These are phyloP conservation scores for Ophiocordyceps unilateralis DNA, from an alignment of 2,329 filamentous ascomycete species.

Conservation along the genomic window DNA sequence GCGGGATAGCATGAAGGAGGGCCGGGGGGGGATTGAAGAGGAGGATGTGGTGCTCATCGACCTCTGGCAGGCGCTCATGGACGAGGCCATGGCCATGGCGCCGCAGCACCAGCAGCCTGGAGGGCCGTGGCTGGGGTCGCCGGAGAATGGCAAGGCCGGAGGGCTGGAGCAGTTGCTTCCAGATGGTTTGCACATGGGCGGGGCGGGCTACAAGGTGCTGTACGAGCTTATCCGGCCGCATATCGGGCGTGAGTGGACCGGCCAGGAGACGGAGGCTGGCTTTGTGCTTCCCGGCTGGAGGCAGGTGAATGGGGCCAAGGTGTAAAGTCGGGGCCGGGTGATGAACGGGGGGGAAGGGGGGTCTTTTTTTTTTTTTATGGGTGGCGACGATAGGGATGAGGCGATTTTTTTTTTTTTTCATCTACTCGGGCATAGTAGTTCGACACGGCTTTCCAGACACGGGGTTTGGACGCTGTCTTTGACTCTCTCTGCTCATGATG, in stretches of 20 bases:
- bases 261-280: constrained; percentile 15
- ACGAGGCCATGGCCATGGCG: constrained; percentile 41
- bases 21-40: constrained; percentile 49
- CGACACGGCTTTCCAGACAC: too few relatives aligned
- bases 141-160: constrained; percentile 29
- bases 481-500: too few relatives aligned
- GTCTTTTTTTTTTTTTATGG: too few relatives aligned
- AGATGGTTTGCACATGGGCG: constrained; percentile 40
- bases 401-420: too few relatives aligned
- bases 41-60: constrained; percentile 57
- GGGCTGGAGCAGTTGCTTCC: constrained; percentile 33
- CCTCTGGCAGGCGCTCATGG: constrained; percentile 65
- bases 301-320: too few relatives aligned
- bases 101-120: constrained; percentile 36
- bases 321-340: background rate
- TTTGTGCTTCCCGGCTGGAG: constrained; percentile 34
- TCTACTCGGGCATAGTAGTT: too few relatives aligned
- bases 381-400: too few relatives aligned
- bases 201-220: constrained; percentile 34
- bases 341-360: too few relatives aligned
- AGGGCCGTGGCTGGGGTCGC: constrained; percentile 30
- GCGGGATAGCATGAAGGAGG: constrained; percentile 24
- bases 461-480: too few relatives aligned
- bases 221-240: constrained; percentile 29
- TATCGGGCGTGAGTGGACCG: constrained; percentile 27